Evolutionary conservation across 1,284 basidiomycete species (phyloP).

Genomic region (Ceratobasidium sp.): DNA sequence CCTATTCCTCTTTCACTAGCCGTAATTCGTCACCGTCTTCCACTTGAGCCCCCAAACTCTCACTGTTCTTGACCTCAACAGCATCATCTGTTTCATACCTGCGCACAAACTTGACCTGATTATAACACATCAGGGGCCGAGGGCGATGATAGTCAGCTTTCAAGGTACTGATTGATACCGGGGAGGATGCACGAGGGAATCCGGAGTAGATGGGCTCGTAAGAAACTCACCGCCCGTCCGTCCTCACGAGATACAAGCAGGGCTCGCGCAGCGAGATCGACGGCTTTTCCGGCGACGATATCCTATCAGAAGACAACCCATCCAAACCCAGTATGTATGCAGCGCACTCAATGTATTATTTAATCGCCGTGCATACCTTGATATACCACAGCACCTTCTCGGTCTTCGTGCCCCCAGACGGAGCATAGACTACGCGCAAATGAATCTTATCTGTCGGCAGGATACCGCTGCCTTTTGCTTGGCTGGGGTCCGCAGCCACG

Average conservation of each 20-base stretch:
- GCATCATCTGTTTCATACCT: slow-evolving; percentile 40
- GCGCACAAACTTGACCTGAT: slow-evolving; percentile 36
- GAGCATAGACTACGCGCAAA: slow-evolving; percentile 61
- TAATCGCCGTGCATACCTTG: slow-evolving; percentile 64
- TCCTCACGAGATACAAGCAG: slow-evolving; percentile 51
- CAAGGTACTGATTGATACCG: slow-evolving; percentile 1
- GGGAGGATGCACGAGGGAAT: too few relatives aligned
- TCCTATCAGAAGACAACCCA: slow-evolving; percentile 52
- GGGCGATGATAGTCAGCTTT: slow-evolving; percentile 6
- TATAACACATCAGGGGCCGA: slow-evolving; percentile 27
- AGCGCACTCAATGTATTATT: slow-evolving; percentile 15
- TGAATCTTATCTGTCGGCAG: slow-evolving; percentile 70
- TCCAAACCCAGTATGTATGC: background rate
- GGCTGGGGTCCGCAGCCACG: slow-evolving; percentile 70
- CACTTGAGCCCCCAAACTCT: slow-evolving; percentile 43
- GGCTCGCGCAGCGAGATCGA: slow-evolving; percentile 58
- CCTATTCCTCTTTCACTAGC: slow-evolving; percentile 35
- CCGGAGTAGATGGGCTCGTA: background rate
- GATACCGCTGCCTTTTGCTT: slow-evolving; percentile 57
- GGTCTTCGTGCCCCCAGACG: slow-evolving; percentile 47
- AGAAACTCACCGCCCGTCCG: slow-evolving; percentile 47
- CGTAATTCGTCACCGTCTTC: slow-evolving; percentile 48
- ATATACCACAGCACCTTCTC: slow-evolving; percentile 73
- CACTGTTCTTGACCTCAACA: slow-evolving; percentile 42
- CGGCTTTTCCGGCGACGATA: slow-evolving; percentile 57